Evolutionary conservation across 495 filamentous ascomycete genomes (phyloP).

Genomic region (Aspergillus bertholletiae): DNA sequence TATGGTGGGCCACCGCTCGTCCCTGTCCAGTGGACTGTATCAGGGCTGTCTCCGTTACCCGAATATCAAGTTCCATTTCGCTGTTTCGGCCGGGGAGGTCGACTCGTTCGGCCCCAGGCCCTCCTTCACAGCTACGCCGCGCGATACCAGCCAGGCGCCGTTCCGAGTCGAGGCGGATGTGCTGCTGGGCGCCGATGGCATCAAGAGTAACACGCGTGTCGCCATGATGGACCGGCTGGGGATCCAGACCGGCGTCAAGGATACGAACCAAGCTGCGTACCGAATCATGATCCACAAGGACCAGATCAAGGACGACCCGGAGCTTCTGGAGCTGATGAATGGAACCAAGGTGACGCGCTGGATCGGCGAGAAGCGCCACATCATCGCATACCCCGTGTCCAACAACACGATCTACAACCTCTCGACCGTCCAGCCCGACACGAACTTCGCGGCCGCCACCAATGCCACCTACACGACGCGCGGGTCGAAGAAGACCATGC

Average conservation of each 20-base stretch:
- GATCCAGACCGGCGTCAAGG: conserved; percentile 55
- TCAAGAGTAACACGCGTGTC: conserved; percentile 62
- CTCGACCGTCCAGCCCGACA: conserved; percentile 70
- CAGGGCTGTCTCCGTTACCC: conserved; percentile 60
- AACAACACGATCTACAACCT: conserved; percentile 78
- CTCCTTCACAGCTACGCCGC: conserved; percentile 53
- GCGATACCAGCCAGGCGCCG: conserved; percentile 43
- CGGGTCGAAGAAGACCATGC: conserved; percentile 64
- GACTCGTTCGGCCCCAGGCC: conserved; percentile 53
- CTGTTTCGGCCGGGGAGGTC: conserved; percentile 49
- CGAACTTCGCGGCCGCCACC: conserved; percentile 66
- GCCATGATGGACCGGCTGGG: conserved; percentile 57
- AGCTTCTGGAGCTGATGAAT: conserved; percentile 64
- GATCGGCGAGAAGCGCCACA: conserved; percentile 75
- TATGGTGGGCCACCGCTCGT: conserved; percentile 73
- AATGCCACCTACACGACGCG: conserved; percentile 74
- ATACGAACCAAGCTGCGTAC: conserved; percentile 79
- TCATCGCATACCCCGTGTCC: conserved; percentile 78
- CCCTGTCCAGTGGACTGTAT: conserved; percentile 66
- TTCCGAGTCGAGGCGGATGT: conserved; percentile 62
- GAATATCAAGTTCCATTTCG: conserved; percentile 67
- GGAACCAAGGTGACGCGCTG: conserved; percentile 67
- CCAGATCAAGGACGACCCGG: conserved; percentile 63
- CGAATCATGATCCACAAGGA: conserved; percentile 73
- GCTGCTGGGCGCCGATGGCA: conserved; percentile 68